Evolutionary conservation across 805 yeast genomes (phyloP), one percentile per base, ranked within the genome.

Genomic region (Grigorovia jiainica): DNA sequence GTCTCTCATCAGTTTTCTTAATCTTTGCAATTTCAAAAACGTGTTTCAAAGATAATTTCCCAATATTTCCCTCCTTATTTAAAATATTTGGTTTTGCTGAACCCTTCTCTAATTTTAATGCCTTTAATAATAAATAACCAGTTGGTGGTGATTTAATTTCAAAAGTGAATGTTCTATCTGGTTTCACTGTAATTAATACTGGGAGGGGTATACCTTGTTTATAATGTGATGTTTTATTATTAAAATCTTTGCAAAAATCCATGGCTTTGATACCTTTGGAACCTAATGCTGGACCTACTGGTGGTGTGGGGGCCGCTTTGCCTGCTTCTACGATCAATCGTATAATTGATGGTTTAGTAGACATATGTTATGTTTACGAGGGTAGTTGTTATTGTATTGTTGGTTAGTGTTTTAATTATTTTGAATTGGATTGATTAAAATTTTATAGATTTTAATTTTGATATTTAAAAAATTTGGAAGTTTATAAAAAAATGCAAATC

Each of bases 241-340:
- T 92, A 71, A 92, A 92, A 61, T 92, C 97, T 64, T 92, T 92
- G 68, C 97, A 90, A 57, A 92, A 92, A 64, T 92, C 98, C 57
- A 92, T 92, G 48, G 97, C 97, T 61, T 92, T 92, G 37, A 92
- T 95, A 71, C 98, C 98, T 63, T 90, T 90, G 45, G 97, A 90
- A 51, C 98, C 98, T 39, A 92, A 71, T 0, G 97, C 98, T 36
- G 98, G 98, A 50, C 98, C 98, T 23, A 92, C 97, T 6, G 98
- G 98, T 23, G 98, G 98, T 2, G 96, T 82, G 34, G 98, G 97
- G 2, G 97, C 92, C 0, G 98, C 98, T 61, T 87, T 85, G 4
- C 97, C 97, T 5, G 98, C 97, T 7, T 90, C 95, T 4, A 90
- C 97, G 39, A 90, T 79, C 46, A 90, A 75, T 64, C 90, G 92